Evolutionary conservation across 2,329 filamentous ascomycete genomes (phyloP).

Genomic region (Colletotrichum falcatum): DNA sequence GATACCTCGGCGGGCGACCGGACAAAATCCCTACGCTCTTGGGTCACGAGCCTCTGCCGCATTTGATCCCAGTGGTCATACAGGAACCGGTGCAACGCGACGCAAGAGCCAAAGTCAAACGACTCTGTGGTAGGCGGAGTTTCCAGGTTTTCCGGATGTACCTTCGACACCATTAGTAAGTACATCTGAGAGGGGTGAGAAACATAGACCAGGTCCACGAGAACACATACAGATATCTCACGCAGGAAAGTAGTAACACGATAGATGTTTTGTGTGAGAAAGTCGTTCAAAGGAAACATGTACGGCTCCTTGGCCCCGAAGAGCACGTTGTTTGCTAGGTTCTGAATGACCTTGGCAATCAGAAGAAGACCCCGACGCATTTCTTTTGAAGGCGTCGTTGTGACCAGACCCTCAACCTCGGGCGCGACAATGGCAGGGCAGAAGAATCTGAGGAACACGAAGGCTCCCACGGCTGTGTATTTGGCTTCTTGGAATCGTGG

Average conservation of each 20-base stretch:
- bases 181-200: not conserved
- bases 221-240: conserved; percentile 70
- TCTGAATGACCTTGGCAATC: conserved; percentile 79
- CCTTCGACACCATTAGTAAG: conserved; percentile 47
- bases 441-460: conserved; percentile 79
- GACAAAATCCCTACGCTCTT: conserved; percentile 68
- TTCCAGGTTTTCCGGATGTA: conserved; percentile 62
- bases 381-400: conserved; percentile 71
- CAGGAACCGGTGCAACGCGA: conserved; percentile 75
- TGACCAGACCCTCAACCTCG: conserved; percentile 74
- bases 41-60: conserved; percentile 70
- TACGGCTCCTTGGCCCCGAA: conserved; percentile 80
- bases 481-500: conserved; percentile 75
- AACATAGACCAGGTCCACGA: conserved; percentile 35
- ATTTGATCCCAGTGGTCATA: conserved; percentile 81
- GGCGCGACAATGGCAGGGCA: conserved; percentile 79
- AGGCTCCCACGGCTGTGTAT: conserved; percentile 78
- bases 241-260: conserved; percentile 74
- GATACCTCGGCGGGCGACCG: conserved; percentile 65
- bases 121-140: conserved; percentile 58
- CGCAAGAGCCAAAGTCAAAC: conserved; percentile 78
- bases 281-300: conserved; percentile 78
- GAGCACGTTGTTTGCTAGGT: conserved; percentile 77
- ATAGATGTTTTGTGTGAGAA: conserved; percentile 76
- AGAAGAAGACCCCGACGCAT: conserved; percentile 76